phyloP scores from a whole-genome alignment of 768 basidiomycete species.

The Tephrocybe rancida region DNA sequence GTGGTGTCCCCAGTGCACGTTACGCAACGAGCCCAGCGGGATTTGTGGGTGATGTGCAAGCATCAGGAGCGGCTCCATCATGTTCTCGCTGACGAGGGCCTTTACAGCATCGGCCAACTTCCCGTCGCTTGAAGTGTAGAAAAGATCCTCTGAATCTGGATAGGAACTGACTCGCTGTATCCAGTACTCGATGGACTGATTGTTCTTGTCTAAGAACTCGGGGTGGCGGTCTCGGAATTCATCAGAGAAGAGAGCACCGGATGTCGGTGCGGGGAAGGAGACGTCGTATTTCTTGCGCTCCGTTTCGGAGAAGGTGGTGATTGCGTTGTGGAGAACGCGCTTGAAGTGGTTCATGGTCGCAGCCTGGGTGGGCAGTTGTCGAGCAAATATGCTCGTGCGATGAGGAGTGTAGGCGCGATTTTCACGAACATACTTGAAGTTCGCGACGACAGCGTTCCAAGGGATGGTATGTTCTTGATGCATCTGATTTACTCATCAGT shows the following conservation, averaged over 20 bases:
- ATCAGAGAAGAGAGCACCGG: constrained; percentile 1
- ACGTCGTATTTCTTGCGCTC: constrained; percentile 9
- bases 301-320: constrained; percentile 10
- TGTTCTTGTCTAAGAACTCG: neutral
- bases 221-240: constrained; percentile 1
- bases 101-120: neutral
- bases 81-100: constrained; percentile 5
- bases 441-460: constrained; percentile 33
- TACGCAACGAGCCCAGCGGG: constrained; percentile 15
- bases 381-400: constrained; percentile 1
- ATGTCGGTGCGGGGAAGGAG: neutral
- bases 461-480: constrained; percentile 44
- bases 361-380: constrained; percentile 1
- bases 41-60: constrained; percentile 1
- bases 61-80: neutral
- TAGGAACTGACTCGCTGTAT: neutral
- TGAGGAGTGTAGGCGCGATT: constrained; percentile 7
- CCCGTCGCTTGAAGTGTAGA: neutral
- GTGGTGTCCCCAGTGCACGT: constrained; percentile 31
- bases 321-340: neutral
- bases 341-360: constrained; percentile 7
- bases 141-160: neutral
- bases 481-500: constrained; percentile 22
- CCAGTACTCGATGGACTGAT: neutral
- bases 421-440: constrained; percentile 5